Percentiles rank a stretch among this genome's conserved stretches.
Evolutionary conservation across 768 basidiomycete species (phyloP).

Genomic region (Russula virescens): DNA sequence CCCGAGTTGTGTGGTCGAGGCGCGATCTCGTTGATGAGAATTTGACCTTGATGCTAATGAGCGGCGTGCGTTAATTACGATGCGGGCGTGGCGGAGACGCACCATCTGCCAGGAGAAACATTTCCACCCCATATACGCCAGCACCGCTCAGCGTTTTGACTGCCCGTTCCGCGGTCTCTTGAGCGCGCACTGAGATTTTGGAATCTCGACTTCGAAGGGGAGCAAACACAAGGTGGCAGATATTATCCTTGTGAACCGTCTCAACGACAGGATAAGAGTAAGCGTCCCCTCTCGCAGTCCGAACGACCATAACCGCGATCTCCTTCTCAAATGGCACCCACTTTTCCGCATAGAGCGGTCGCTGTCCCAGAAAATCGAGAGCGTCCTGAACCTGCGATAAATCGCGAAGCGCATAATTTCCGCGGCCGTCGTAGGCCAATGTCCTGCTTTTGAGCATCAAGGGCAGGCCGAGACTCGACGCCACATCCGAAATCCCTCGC

Average conservation of each 20-base stretch:
- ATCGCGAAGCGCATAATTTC: constrained; percentile 74
- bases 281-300: constrained; percentile 66
- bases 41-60: constrained; percentile 42
- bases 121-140: constrained; percentile 95
- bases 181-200: constrained; percentile 53
- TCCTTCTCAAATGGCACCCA: constrained; percentile 88
- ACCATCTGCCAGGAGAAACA: constrained; percentile 93
- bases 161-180: constrained; percentile 71
- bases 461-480: constrained; percentile 65
- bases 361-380: constrained; percentile 53
- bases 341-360: constrained; percentile 88
- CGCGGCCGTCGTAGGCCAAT: constrained; percentile 92
- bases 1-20: constrained; percentile 98
- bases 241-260: constrained; percentile 89
- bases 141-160: constrained; percentile 77
- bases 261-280: constrained; percentile 88
- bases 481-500: constrained; percentile 47
- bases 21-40: constrained; percentile 94
- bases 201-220: constrained; percentile 65
- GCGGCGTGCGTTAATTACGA: not conserved
- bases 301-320: constrained; percentile 96
- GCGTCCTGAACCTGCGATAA: constrained; percentile 46
- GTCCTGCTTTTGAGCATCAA: constrained; percentile 97
- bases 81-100: constrained; percentile 24
- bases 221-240: constrained; percentile 89